Evolutionary conservation across 2,329 filamentous ascomycete species (phyloP), one percentile per base, ranked within the genome.

Genomic region (Colletotrichum plurivorum): DNA sequence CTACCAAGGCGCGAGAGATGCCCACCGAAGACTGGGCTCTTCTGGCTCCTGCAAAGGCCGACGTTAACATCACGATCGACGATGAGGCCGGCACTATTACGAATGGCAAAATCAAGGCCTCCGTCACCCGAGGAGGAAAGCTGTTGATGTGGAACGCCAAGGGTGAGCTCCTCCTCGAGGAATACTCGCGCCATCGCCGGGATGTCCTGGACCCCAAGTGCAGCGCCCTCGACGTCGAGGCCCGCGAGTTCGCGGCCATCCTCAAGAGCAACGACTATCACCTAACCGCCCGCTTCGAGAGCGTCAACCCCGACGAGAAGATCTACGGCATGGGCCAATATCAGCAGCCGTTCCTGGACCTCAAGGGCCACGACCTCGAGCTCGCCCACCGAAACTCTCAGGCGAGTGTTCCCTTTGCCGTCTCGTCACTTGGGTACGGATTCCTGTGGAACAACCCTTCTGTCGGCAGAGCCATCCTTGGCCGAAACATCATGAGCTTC

Each of bases 281-380:
- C 56, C 78, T 90, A 10, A 89, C 87, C 1, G 79, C 84, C 63
- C 81, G 89, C 0, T 83, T 90, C 51, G 88, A 90, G 73, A 85
- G 84, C 4, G 74, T 88, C 71, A 73, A 84, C 62, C 76, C 78
- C 0, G 79, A 85, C 31, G 89, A 91, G 76, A 87, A 85, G 74
- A 85, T 91, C 13, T 91, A 84, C 72, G 89, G 89, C 15, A 90
- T 90, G 88, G 89, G 89, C 0, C 89, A 91, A 76, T 90, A 91
- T 71, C 89, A 91, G 74, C 88, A 90, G 72, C 85, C 86, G 0
- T 83, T 82, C 55, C 78, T 90, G 18, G 83, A 90, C 73, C 81
- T 90, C 55, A 90, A 90, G 73, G 89, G 89, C 0, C 75, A 80
- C 0, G 88, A 90, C 69, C 76, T 90, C 1, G 89, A 91, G 74